Percentiles rank a stretch among this genome's conserved stretches.
These are phyloP conservation scores for Pichia norvegensis DNA, from an alignment of 1,139 yeast species.

Conservation along the genomic window DNA sequence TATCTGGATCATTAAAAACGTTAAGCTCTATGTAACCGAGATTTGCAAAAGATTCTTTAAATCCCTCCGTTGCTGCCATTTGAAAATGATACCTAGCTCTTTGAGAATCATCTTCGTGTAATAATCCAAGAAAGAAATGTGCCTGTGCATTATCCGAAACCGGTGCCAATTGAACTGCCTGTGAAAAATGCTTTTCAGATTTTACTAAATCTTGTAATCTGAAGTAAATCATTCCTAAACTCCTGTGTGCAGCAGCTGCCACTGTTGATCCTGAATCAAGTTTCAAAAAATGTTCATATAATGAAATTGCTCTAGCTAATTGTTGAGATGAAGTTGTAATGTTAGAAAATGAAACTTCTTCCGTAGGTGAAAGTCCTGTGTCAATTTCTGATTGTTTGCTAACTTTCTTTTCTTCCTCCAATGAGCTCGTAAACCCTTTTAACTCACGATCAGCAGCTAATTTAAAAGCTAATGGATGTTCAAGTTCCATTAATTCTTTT, in stretches of 20 bases:
- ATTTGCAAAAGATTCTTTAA: slow-evolving; percentile 65
- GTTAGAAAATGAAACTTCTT: slow-evolving; percentile 17
- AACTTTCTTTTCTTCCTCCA: neutral
- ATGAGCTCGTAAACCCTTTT: slow-evolving; percentile 18
- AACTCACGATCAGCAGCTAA: slow-evolving; percentile 35
- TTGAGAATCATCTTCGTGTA: slow-evolving; percentile 50
- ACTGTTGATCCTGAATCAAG: slow-evolving; percentile 48
- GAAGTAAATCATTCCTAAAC: slow-evolving; percentile 59
- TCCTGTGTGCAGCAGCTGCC: slow-evolving; percentile 69
- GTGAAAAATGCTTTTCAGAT: slow-evolving; percentile 54
- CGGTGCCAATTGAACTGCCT: slow-evolving; percentile 53
- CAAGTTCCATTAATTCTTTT: slow-evolving; percentile 43
- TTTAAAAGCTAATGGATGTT: slow-evolving; percentile 42
- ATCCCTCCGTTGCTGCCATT: slow-evolving; percentile 67
- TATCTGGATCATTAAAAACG: slow-evolving; percentile 44
- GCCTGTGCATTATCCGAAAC: slow-evolving; percentile 55
- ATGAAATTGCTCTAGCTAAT: slow-evolving; percentile 44
- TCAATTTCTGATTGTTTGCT: neutral
- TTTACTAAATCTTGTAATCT: slow-evolving; percentile 41
- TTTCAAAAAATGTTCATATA: slow-evolving; percentile 53
- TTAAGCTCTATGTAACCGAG: slow-evolving; percentile 74
- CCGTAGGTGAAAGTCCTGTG: slow-evolving; percentile 2
- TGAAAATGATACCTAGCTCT: slow-evolving; percentile 65
- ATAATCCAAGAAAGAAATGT: slow-evolving; percentile 71
- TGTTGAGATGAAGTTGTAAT: slow-evolving; percentile 28